Conservation (phyloP, 2,329 filamentous ascomycete genomes). For the Tolypocladium cylindrosporum region DNA sequence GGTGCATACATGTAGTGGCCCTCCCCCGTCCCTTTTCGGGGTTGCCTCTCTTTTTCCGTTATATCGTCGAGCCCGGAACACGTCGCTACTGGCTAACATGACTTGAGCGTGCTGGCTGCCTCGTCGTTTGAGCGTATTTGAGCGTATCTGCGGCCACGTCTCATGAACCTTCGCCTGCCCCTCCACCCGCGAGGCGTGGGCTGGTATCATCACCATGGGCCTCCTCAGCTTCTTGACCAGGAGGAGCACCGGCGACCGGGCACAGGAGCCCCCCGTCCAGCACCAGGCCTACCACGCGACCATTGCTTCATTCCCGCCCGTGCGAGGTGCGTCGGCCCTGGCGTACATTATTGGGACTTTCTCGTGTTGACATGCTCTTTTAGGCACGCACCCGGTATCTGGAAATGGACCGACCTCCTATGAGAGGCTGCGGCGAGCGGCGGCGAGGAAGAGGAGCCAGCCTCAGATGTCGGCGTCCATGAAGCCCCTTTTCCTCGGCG, state of each 20-base stretch:
- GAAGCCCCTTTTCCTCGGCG: not conserved
- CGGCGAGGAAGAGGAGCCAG: not conserved
- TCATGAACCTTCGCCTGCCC: not conserved
- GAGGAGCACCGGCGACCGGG: not conserved
- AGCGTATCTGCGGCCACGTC: not conserved
- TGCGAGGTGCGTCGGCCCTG: not conserved
- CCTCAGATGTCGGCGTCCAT: not conserved
- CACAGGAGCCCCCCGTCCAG: not conserved
- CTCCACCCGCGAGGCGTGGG: not conserved
- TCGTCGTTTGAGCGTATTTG: not conserved
- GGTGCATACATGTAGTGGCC: not conserved
- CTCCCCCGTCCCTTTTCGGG: not conserved
- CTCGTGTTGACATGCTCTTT: not conserved
- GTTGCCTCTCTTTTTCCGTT: not conserved
- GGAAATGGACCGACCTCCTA: not conserved
- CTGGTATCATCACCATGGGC: not conserved
- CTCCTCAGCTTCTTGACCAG: conserved; percentile 3
- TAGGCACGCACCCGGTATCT: not conserved
- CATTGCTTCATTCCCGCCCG: not conserved
- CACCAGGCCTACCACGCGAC: not conserved
- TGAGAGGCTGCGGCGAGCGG: not conserved
- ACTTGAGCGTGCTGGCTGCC: not conserved
- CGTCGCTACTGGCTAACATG: not conserved
- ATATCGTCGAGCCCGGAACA: not conserved
- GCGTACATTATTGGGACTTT: not conserved